Base-by-base conservation (phyloP, 202 grass and related monocot species). In the Zoysia matrella region DNA sequence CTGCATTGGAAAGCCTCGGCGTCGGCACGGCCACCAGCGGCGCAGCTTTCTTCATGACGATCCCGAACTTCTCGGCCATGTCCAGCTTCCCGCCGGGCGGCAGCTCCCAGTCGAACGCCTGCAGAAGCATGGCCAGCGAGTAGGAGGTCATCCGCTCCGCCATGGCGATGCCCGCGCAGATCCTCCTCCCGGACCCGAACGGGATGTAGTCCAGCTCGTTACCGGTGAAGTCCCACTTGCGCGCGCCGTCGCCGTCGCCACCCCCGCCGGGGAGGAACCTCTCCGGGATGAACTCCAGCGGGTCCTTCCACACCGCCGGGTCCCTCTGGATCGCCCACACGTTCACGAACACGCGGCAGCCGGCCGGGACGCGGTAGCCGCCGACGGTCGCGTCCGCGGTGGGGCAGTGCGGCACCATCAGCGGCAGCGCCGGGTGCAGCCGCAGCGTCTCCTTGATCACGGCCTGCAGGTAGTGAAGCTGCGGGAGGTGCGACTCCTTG, bases 251-350 rank as follows among this genome's bases (percentile, higher is more conserved):
- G 8, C 0, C 62, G 8, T 1, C 47, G 41, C 2, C 80, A 22
- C 22, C 22, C 22, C 22, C 22, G 51, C 0, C 46, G 3, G 55
- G 11, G 2, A 72, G 1, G 83, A 94, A 96, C 50, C 93, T 72
- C 83, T 95, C 93, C 16, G 93, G 93, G 18, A 39, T 42, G 84
- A 97, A 97, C 62, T 86, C 71, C 4, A 14, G 0, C 2, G 89
- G 91, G 60, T 91, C 91, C 47, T 90, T 44, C 91, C 91, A 97
- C n/a, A 71, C 41, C 0, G 67, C 36, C 0, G 89, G 82, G 76
- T 97, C 89, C 82, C 89, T 90, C 60, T 92, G 90, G 69, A 94
- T 88, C 2, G 70, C 93, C 94, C 89, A 97, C 11, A 71, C 91
- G 82, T 94, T 97, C 48, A 97, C 55, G 75, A 94, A 94, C 36